Conservation (phyloP, 805 yeast species). For the Vanderwaltozyma yarrowii region DNA sequence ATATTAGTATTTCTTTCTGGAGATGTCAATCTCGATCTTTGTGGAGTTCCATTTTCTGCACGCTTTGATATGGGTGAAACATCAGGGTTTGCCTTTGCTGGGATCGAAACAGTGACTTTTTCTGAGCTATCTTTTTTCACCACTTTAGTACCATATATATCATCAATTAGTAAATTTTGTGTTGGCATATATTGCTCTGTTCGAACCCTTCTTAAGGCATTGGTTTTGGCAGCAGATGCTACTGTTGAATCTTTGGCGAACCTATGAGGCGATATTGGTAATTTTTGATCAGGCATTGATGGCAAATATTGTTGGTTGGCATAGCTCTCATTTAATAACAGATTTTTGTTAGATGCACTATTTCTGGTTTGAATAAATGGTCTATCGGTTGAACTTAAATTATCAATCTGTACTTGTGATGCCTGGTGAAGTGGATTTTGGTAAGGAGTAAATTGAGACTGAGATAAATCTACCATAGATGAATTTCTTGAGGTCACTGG, state of each 20-base stretch:
- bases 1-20: too few relatives aligned
- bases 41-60: too few relatives aligned
- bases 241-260: neutral
- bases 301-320: neutral
- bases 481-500: slow-evolving; percentile 56
- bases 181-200: slow-evolving; percentile 1
- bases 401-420: slow-evolving; percentile 1
- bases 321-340: neutral
- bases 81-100: too few relatives aligned
- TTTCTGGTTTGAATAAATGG: neutral
- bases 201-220: neutral
- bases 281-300: neutral
- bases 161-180: neutral
- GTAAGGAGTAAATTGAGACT: slow-evolving; percentile 17
- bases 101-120: too few relatives aligned
- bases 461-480: slow-evolving; percentile 31
- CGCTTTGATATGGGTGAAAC: too few relatives aligned
- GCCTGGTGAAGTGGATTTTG: slow-evolving; percentile 5
- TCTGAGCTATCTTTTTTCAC: too few relatives aligned
- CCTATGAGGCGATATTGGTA: neutral
- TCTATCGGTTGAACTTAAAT: neutral
- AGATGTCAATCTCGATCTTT: too few relatives aligned
- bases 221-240: neutral
- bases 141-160: neutral
- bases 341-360: neutral